Evolutionary conservation across 805 yeast species (phyloP), one percentile per base, ranked within the genome.

Genomic region (Nakazawaea pomicola): DNA sequence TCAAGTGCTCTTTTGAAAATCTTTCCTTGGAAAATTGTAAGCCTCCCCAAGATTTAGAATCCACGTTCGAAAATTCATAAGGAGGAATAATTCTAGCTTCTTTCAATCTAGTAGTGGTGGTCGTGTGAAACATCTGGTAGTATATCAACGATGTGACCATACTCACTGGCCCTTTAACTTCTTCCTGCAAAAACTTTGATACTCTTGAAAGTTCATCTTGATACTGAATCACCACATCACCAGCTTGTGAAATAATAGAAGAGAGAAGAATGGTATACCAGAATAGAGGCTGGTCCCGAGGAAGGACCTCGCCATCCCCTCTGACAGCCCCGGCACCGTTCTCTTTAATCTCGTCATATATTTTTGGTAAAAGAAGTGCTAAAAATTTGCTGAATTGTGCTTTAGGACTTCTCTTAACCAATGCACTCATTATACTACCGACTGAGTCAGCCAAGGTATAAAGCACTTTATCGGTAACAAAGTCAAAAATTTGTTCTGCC

Each of bases 261-360:
- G 81, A 78, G 32, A 90, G 59, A 2, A 88, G 74, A 3, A 80
- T 72, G 24, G 86, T 56, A 53, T 81, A 76, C 77, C 95, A 78
- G 23, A 78, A 77, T 7, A 93, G 61, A 15, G 80, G 74, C 23
- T 81, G 82, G 58, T 93, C 98, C 31, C 89, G 71, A n/a, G 85
- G 85, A 20, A 79, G 68, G 19, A 83, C 68, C 23, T 83, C 90
- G 6, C 72, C 65, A 0, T 82, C 76, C 4, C 68, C 72, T 56
- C 96, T 72, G 0, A 80, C 65, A 1, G 74, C 61, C 3, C 97
- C 98, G 0, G 97, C 97, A 3, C 78, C 83, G 48, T 90, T 84
- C 48, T 80, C 86, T 9, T 64, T 64, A 16, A 91, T 68, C 54
- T 91, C 95, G 25, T 71, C 76, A 28, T 68, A 64, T 19, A 90